Percentiles rank a stretch among this genome's conserved stretches.
Conservation (phyloP, 352 stramenopile species). For the Halophytophthora polymorphica region DNA sequence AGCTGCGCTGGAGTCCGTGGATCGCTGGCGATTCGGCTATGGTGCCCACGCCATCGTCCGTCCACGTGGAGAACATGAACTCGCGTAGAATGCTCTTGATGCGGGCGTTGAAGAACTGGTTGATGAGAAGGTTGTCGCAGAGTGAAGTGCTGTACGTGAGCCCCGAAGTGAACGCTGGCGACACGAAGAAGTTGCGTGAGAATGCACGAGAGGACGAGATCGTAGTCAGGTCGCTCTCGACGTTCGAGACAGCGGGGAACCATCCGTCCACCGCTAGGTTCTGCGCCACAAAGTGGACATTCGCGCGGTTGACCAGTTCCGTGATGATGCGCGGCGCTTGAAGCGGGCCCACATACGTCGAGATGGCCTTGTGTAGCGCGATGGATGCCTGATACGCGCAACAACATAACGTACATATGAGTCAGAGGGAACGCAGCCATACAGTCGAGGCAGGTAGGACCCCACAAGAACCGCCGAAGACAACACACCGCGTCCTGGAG, state of each 20-base stretch:
- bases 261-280: slow-evolving; percentile 66
- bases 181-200: slow-evolving; percentile 80
- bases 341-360: slow-evolving; percentile 53
- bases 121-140: slow-evolving; percentile 85
- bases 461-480: neutral
- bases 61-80: slow-evolving; percentile 83
- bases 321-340: slow-evolving; percentile 69
- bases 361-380: slow-evolving; percentile 82
- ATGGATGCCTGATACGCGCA: slow-evolving; percentile 47
- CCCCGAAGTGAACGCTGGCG: slow-evolving; percentile 75
- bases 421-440: neutral
- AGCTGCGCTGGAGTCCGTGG: slow-evolving; percentile 56
- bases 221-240: slow-evolving; percentile 29
- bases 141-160: slow-evolving; percentile 83
- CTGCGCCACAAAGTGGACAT: slow-evolving; percentile 83
- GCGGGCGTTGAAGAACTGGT: slow-evolving; percentile 86
- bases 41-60: slow-evolving; percentile 33
- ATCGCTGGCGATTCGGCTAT: slow-evolving; percentile 32
- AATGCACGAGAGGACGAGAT: slow-evolving; percentile 54
- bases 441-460: neutral
- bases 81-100: slow-evolving; percentile 86
- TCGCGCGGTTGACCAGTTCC: slow-evolving; percentile 75
- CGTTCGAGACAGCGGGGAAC: slow-evolving; percentile 38
- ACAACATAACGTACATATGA: slow-evolving; percentile 6
- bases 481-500: slow-evolving; percentile 62